Evolutionary conservation across 805 yeast genomes (phyloP), one percentile per base, ranked within the genome.

Genomic region (Citeromyces matritensis): DNA sequence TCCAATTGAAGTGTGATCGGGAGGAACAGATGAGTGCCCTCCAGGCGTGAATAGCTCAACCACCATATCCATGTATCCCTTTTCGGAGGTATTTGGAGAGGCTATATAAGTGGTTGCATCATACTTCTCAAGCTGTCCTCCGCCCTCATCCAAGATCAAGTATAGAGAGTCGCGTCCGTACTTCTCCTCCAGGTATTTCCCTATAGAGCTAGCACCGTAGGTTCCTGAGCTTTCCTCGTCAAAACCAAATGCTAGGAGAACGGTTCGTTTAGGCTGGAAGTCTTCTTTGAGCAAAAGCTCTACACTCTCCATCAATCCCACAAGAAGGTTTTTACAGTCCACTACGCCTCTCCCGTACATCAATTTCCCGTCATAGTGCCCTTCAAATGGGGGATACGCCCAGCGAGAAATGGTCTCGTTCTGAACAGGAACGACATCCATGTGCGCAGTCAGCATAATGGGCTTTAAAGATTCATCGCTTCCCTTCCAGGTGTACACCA

Each of bases 21-120:
- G 88, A 6, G 93, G 91, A n/a, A 65, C 49, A 6, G 86, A 76
- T 1, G 88, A 72, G 46, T 80, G 93, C 6, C 93, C 93, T 25
- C 93, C 93, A 9, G 72, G 69, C 13, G 80, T 73, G 15, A 54
- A 53, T 26, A 79, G 51, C 3, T 59, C 58, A 27, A 77, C 56
- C 19, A 44, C 37, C 3, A 65, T 42, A 40, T 61, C 48, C 10
- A 60, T 13, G 35, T 61, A 64, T 4, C 82, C 81, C 48, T 73
- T 73, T 44, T 76, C 80, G 12, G 70, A 72, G 9, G 75, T 67
- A 4, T 71, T 65, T 3, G 73, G 67, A 17, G 64, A 53, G 3
- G 75, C 69, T 19, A 26, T 19, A 19, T 26, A 26, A 26, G 21
- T 26, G 15, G 17, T 19, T 10, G 29, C 29, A 10, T 23, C 30